Evolutionary conservation across 2,329 filamentous ascomycete species (phyloP).

Genomic region (Sphaerulina musiva): DNA sequence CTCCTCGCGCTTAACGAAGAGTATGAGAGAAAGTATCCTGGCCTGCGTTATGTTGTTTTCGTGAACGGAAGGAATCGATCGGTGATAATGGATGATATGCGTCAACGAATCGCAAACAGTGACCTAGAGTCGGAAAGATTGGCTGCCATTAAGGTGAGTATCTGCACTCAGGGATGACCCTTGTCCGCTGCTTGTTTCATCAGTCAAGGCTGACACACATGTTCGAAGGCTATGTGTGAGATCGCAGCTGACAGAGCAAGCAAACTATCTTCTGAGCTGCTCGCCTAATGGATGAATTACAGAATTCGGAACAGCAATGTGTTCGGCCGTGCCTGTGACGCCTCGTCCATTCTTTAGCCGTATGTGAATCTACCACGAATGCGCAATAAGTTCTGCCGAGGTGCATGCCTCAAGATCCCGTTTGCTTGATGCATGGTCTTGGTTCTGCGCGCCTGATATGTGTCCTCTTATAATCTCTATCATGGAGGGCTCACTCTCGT

Average conservation of each 20-base stretch:
- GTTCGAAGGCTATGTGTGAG: slow-evolving; percentile 75
- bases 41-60: slow-evolving; percentile 83
- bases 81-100: slow-evolving; percentile 78
- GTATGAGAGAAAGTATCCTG: slow-evolving; percentile 76
- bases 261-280: slow-evolving; percentile 46
- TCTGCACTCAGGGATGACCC: not conserved
- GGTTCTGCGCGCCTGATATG: not conserved
- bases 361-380: not conserved
- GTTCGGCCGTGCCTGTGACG: not conserved
- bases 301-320: not conserved
- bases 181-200: slow-evolving; percentile 3
- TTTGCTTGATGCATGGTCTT: not conserved
- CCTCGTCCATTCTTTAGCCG: not conserved
- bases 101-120: slow-evolving; percentile 60
- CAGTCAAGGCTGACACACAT: slow-evolving; percentile 16
- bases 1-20: slow-evolving; percentile 62
- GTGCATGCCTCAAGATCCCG: not conserved
- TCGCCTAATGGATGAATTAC: not conserved
- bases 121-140: slow-evolving; percentile 61
- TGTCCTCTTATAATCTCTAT: not conserved
- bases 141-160: slow-evolving; percentile 65
- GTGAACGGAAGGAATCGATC: slow-evolving; percentile 72
- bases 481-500: not conserved
- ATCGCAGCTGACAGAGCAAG: slow-evolving; percentile 74
- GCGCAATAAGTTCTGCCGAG: not conserved